phyloP scores from a whole-genome alignment of 179 eudicot genomes.

The Carnegiea gigantea region DNA sequence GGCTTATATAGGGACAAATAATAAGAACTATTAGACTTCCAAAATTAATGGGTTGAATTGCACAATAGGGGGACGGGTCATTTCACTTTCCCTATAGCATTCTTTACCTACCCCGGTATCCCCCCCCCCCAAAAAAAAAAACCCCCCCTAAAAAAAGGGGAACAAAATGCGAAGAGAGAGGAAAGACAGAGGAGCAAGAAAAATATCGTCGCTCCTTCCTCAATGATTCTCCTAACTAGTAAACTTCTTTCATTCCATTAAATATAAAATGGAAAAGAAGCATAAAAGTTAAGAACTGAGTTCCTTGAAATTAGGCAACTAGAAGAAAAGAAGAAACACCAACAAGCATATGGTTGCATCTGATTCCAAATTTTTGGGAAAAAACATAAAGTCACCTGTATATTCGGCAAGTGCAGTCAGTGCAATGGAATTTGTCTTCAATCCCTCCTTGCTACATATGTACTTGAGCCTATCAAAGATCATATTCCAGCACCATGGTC shows the following conservation, averaged over 20 bases:
- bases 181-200: background rate
- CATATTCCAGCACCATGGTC: slow-evolving; percentile 5
- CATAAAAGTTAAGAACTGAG: background rate
- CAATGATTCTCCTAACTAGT: background rate
- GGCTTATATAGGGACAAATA: background rate
- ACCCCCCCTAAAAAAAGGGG: background rate
- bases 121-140: background rate
- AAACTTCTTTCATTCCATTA: background rate
- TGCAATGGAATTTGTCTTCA: slow-evolving; percentile 77
- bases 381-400: slow-evolving; percentile 54
- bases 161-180: background rate
- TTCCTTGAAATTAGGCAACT: slow-evolving; percentile 10
- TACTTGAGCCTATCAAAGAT: slow-evolving; percentile 68
- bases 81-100: background rate
- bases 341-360: slow-evolving; percentile 13
- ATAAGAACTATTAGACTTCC: background rate
- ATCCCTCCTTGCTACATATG: slow-evolving; percentile 85
- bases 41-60: background rate
- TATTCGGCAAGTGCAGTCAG: slow-evolving; percentile 82
- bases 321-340: background rate
- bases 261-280: background rate
- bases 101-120: background rate
- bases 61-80: background rate
- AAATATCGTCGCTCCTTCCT: background rate
- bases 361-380: background rate